Conservation (phyloP, 148 eudicot species). For the Silene latifolia region DNA sequence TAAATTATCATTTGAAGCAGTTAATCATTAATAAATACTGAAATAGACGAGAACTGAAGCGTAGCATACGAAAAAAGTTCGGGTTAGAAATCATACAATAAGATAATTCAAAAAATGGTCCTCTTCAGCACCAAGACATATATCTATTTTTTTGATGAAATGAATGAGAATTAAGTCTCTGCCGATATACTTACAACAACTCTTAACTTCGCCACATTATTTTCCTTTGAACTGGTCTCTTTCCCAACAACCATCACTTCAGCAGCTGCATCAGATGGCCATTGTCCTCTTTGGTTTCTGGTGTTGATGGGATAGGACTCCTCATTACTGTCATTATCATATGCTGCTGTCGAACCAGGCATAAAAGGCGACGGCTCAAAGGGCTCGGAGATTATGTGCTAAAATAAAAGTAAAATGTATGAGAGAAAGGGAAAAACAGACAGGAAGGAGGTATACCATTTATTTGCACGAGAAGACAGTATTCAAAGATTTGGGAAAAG, state of each 20-base stretch:
- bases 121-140: too few relatives aligned
- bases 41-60: too few relatives aligned
- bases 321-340: constrained; percentile 47
- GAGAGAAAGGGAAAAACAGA: background rate
- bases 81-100: too few relatives aligned
- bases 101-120: too few relatives aligned
- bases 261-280: constrained; percentile 52
- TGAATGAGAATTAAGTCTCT: background rate
- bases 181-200: constrained; percentile 67
- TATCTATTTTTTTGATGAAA: background rate
- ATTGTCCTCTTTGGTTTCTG: constrained; percentile 45
- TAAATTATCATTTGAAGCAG: too few relatives aligned
- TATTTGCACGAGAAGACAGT: background rate
- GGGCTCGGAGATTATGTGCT: constrained; percentile 90
- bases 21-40: too few relatives aligned
- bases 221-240: constrained; percentile 69
- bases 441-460: background rate
- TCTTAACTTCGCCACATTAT: constrained; percentile 92
- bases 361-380: constrained; percentile 88
- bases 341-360: constrained; percentile 55
- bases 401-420: constrained; percentile 9
- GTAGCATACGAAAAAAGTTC: too few relatives aligned
- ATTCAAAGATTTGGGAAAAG: background rate
- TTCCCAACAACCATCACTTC: constrained; percentile 46
- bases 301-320: constrained; percentile 42